Base-by-base conservation (phyloP, 495 filamentous ascomycete species). In the Penicillium taxi region DNA sequence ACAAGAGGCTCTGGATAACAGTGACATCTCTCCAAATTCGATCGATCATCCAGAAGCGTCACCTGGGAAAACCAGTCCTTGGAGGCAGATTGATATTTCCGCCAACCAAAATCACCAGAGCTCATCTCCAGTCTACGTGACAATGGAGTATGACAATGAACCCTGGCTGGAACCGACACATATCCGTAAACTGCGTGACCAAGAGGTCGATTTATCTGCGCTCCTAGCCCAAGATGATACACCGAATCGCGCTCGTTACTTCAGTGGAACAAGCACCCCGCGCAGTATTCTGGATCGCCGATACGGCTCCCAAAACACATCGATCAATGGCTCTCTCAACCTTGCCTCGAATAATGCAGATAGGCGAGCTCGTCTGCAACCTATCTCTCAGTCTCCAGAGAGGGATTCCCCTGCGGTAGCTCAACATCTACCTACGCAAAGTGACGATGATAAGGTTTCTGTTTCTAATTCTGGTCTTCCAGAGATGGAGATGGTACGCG, bases 171-270 rank as follows among this genome's bases (percentile, higher is more conserved):
- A 58, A 7, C 55, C 39, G 26, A 68, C 66, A 9, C 55, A 60
- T 22, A 52, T 66, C 15, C 55, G 45, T 23, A 47, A 59, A 20
- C 42, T 70, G 18, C 61, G 55, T 7, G 64, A 70, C 18, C 50
- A 63, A 37, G 45, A 68, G 9, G 58, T 67, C 18, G 64, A 70
- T 35, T 14, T 70, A 0, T 58, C 59, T 17, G 47, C 44, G 40
- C 31, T 65, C 17, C 46, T 65, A 9, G 53, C 47, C 5, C 46
- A 52, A 30, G 56, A 61, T 26, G 50, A 60, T 36, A 70, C 64
- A 2, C 66, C 66, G 9, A 66, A 62, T n/a, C 61, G 58, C 16
- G 47, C 48, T 7, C 55, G 53, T 19, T 70, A 68, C 42, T 70
- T 60, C 32, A 58, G 65, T 35, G 64, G 54, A 21, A 61, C 50